These are phyloP conservation scores for Nothophytophthora sp. DNA, from an alignment of 352 stramenopile species.

Conservation along the genomic window DNA sequence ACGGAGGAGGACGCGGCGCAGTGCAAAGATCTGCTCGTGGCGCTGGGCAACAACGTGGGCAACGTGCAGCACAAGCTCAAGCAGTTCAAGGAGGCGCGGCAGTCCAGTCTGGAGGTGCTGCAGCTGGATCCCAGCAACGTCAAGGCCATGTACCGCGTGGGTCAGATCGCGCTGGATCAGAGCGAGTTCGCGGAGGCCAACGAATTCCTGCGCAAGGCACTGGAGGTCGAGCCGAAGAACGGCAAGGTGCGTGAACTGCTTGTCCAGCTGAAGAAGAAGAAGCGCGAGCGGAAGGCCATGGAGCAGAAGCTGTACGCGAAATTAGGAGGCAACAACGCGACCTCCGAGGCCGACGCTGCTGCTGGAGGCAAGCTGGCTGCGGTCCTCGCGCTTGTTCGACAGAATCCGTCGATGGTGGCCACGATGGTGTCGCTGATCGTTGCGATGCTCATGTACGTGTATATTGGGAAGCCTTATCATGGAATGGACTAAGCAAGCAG, in stretches of 20 bases:
- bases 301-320: conserved; percentile 78
- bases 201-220: conserved; percentile 57
- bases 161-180: conserved; percentile 68
- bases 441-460: conserved; percentile 62
- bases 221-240: conserved; percentile 70
- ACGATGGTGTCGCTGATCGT: conserved; percentile 50
- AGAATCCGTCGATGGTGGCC: conserved; percentile 38
- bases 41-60: conserved; percentile 81
- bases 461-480: conserved; percentile 58
- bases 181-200: conserved; percentile 73
- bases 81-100: conserved; percentile 72
- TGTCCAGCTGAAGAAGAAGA: conserved; percentile 68
- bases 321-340: conserved; percentile 33
- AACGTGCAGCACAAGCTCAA: conserved; percentile 81
- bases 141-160: conserved; percentile 81
- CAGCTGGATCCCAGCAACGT: conserved; percentile 73
- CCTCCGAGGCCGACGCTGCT: background rate
- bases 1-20: conserved; percentile 43
- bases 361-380: conserved; percentile 7
- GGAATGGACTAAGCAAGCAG: conserved; percentile 20
- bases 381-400: conserved; percentile 26
- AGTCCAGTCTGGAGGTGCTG: conserved; percentile 80
- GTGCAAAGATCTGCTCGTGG: conserved; percentile 78
- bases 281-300: conserved; percentile 51
- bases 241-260: conserved; percentile 65